Base-by-base conservation (phyloP, 225 moss, liverwort and hornwort species). In the Pleurozium schreberi region DNA sequence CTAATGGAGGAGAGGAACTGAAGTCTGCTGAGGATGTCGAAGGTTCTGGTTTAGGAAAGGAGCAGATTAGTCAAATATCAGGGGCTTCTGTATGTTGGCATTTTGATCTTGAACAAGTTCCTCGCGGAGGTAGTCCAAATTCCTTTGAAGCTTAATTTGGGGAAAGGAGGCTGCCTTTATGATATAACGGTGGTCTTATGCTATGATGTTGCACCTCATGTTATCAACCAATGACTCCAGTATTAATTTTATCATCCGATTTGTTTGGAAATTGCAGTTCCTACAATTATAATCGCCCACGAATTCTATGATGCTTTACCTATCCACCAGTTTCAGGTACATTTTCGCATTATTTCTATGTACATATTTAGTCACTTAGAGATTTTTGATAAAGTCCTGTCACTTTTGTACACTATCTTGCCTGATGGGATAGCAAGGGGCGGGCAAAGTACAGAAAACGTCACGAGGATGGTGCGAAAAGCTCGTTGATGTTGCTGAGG, bases 271-370 rank as follows among this genome's bases (percentile, higher is more conserved):
- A 69, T 86, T 94, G 94, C 97, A 97, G 95, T 95, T 87, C 98
- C 98, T 26, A 94, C 95, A 50, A 95, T 96, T 75, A 85, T 99
- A 83, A 93, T 99, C 76, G 98, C 98, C 59, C 98, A 99, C 84
- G 98, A 99, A 84, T 99, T 99, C 84, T 97, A 88, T n/a, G 98
- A 99, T 84, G 98, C 98, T 71, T 96, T 99, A 43, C 98, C 98
- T 23, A 86, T 99, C 90, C 98, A 99, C 88, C 98, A 99, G 89
- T 99, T 99, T 88, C 98, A 97, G 97, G 97, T 97, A 93, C 70
- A 83, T 59, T 45, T 85, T 79, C 52, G 12, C 52, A 19, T 89
- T n/a, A 20, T 75, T 63, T 78, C 34, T 36, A 11, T 60, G 26
- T n/a, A 20, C 55, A 16, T 71, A 36, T 64, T 74, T 76, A 45